Conservation (phyloP, 1,139 yeast species). For the Candida sanyaensis region DNA sequence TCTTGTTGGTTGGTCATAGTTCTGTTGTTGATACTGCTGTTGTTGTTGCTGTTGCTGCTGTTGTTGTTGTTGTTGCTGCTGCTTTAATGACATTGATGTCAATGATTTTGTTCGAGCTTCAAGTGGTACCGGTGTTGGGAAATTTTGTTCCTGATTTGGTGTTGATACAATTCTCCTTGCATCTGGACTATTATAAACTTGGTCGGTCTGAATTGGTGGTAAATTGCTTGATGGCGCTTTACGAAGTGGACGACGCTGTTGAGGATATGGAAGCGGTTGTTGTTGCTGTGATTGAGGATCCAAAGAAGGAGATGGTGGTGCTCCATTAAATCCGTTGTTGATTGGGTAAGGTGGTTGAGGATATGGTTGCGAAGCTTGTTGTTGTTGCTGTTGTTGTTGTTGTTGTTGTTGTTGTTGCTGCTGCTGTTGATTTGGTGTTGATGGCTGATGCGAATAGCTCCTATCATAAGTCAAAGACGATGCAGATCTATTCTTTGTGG, state of each 20-base stretch:
- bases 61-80: slow-evolving; percentile 8
- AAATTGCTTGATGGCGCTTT: slow-evolving; percentile 17
- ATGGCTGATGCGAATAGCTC: not conserved
- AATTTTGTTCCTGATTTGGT: slow-evolving; percentile 19
- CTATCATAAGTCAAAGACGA: slow-evolving; percentile 10
- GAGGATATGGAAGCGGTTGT: slow-evolving; percentile 7
- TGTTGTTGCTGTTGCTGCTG: slow-evolving; percentile 13
- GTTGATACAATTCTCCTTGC: slow-evolving; percentile 28
- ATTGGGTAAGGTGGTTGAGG: slow-evolving; percentile 9
- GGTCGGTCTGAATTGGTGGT: slow-evolving; percentile 23
- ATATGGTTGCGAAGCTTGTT: not conserved
- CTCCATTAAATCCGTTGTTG: slow-evolving; percentile 2
- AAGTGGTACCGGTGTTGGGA: slow-evolving; percentile 11
- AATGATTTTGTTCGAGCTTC: slow-evolving; percentile 27
- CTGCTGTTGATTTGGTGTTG: slow-evolving; percentile 10
- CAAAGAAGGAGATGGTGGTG: slow-evolving; percentile 6
- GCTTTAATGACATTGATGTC: slow-evolving; percentile 23
- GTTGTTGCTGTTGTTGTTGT: slow-evolving; percentile 11
- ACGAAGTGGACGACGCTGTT: slow-evolving; percentile 10
- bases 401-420: slow-evolving; percentile 9
- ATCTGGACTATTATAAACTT: slow-evolving; percentile 12
- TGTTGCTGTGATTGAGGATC: slow-evolving; percentile 13
- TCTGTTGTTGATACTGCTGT: slow-evolving; percentile 7
- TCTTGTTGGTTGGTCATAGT: slow-evolving; percentile 12
- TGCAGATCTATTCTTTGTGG: slow-evolving; percentile 9